A percentile compares a stretch with the other conserved stretches of the same genome.
Conservation (phyloP, 768 basidiomycete genomes). For the Heimioporus sp. region DNA sequence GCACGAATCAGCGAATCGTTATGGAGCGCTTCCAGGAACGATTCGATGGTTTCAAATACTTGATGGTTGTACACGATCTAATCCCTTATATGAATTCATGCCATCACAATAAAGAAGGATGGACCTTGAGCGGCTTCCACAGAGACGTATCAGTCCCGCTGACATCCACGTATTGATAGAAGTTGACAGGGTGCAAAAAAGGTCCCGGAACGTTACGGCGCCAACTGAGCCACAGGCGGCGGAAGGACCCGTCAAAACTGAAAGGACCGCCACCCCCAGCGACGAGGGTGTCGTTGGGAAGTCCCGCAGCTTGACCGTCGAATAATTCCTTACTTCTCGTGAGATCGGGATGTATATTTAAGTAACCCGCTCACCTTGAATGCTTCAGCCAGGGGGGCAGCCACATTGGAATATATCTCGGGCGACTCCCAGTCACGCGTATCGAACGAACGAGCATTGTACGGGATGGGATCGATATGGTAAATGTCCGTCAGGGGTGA, state of each 20-base stretch:
- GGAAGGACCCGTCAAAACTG: conserved; percentile 59
- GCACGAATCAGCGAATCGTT: conserved; percentile 51
- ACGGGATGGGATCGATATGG: conserved; percentile 51
- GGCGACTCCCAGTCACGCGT: conserved; percentile 21
- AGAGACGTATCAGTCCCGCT: conserved; percentile 49
- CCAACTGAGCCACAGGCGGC: conserved; percentile 53
- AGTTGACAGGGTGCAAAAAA: conserved; percentile 52
- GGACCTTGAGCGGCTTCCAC: conserved; percentile 54
- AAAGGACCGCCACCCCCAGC: conserved; percentile 48
- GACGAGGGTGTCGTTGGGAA: conserved; percentile 48
- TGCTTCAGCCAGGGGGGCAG: conserved; percentile 38
- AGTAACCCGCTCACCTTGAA: conserved; percentile 35
- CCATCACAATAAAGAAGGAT: neutral
- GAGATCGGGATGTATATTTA: neutral
- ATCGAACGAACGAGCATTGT: conserved; percentile 46
- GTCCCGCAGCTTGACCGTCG: conserved; percentile 41
- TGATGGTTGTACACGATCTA: conserved; percentile 62
- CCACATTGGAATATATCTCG: conserved; percentile 30
- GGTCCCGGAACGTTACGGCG: conserved; percentile 48
- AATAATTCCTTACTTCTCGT: conserved; percentile 44
- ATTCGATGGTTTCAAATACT: conserved; percentile 45
- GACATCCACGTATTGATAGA: conserved; percentile 57
- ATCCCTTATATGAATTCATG: neutral
- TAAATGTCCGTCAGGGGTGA: conserved; percentile 49
- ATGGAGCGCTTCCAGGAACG: conserved; percentile 51